Evolutionary conservation across 805 yeast genomes (phyloP).

Genomic region (Candida tallmaniae): DNA sequence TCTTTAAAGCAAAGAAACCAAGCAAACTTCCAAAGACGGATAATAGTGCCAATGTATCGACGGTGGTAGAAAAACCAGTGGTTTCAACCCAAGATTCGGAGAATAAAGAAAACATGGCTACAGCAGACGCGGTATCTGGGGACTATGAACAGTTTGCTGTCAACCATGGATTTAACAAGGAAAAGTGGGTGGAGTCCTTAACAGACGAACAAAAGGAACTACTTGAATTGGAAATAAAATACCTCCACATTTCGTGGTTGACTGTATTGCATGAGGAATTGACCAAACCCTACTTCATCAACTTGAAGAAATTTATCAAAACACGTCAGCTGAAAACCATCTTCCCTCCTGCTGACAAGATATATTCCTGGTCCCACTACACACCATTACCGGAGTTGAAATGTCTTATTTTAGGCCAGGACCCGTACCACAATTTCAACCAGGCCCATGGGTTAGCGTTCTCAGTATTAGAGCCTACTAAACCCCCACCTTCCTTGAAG

Average conservation of each 20-base stretch:
- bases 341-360: constrained; percentile 73
- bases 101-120: constrained; percentile 1
- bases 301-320: constrained; percentile 60
- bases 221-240: constrained; percentile 60
- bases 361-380: constrained; percentile 87
- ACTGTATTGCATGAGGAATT: constrained; percentile 62
- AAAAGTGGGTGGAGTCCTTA: constrained; percentile 46
- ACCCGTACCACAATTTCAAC: constrained; percentile 87
- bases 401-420: constrained; percentile 88
- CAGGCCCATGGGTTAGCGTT: constrained; percentile 98
- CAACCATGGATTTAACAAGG: constrained; percentile 41
- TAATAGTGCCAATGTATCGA: constrained; percentile 1
- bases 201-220: constrained; percentile 46
- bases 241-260: constrained; percentile 79
- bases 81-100: not conserved
- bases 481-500: constrained; percentile 77
- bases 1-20: constrained; percentile 8
- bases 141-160: constrained; percentile 3
- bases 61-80: not conserved
- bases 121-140: constrained; percentile 1
- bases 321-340: constrained; percentile 46
- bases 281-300: constrained; percentile 78
- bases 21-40: not conserved
- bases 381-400: constrained; percentile 73
- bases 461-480: constrained; percentile 75